These are phyloP conservation scores for Aspergillus sp. DNA, from an alignment of 2,329 filamentous ascomycete species.

Conservation along the genomic window DNA sequence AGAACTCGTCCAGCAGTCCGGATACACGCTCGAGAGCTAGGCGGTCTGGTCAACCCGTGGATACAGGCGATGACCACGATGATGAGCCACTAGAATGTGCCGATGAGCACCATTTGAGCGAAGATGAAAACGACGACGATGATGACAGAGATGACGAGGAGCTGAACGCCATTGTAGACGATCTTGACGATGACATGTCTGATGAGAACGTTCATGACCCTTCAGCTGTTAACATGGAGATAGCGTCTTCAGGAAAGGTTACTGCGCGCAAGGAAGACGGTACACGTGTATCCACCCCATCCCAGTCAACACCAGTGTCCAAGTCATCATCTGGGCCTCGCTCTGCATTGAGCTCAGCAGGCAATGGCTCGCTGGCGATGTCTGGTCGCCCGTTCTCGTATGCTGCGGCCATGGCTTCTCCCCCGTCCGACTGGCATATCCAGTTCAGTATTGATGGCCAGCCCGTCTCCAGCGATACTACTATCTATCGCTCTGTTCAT, in stretches of 20 bases:
- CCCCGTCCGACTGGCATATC: conserved; percentile 94
- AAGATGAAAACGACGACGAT: conserved; percentile 60
- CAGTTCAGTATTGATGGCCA: conserved; percentile 88
- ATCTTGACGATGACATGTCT: conserved; percentile 80
- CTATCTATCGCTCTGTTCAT: conserved; percentile 92
- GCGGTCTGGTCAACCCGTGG: conserved; percentile 61
- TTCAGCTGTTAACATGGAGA: conserved; percentile 86
- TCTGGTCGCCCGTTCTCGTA: conserved; percentile 70
- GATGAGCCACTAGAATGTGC: conserved; percentile 83
- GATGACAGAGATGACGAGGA: conserved; percentile 60
- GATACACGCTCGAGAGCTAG: conserved; percentile 50
- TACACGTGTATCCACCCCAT: conserved; percentile 79
- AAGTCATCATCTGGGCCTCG: conserved; percentile 40
- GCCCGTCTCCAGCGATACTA: conserved; percentile 84
- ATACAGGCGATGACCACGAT: conserved; percentile 58
- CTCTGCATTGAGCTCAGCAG: conserved; percentile 22
- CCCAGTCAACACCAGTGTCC: conserved; percentile 55
- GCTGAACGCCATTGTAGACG: conserved; percentile 85
- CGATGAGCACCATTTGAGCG: conserved; percentile 81
- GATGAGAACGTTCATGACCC: conserved; percentile 75
- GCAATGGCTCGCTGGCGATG: conserved; percentile 51
- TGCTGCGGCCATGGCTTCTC: conserved; percentile 75
- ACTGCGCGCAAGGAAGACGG: conserved; percentile 92
- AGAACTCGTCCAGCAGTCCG: conserved; percentile 41
- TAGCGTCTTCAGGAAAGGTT: conserved; percentile 81